A percentile compares a stretch with the other conserved stretches of the same genome.
Conservation (phyloP, 352 stramenopile species). For the Phytophthora pistaciae region DNA sequence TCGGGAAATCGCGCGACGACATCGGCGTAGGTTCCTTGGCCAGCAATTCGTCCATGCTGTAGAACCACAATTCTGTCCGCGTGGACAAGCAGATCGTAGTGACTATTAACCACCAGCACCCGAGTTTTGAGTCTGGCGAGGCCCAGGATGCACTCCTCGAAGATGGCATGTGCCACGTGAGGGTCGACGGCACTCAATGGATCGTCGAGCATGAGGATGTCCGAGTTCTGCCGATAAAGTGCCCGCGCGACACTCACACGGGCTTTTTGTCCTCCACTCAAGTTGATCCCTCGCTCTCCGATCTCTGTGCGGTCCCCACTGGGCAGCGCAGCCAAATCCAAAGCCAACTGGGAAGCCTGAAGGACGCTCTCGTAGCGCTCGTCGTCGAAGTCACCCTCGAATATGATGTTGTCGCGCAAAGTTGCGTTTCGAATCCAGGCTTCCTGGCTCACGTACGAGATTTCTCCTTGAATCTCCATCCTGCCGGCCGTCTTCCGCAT, state of each 20-base stretch:
- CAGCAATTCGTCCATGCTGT: constrained; percentile 70
- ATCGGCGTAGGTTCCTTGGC: constrained; percentile 75
- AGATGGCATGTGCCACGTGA: constrained; percentile 94
- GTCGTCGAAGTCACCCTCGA: constrained; percentile 35
- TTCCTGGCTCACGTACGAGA: constrained; percentile 51
- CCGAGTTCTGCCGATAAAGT: constrained; percentile 83
- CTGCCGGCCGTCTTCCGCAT: constrained; percentile 38
- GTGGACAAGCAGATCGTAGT: constrained; percentile 87
- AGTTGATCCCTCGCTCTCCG: constrained; percentile 95
- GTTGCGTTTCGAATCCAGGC: constrained; percentile 51
- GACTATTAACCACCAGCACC: constrained; percentile 91
- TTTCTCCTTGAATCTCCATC: constrained; percentile 21
- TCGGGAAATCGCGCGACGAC: constrained; percentile 52
- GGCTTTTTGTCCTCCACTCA: constrained; percentile 94
- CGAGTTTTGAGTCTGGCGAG: constrained; percentile 73
- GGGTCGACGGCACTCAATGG: constrained; percentile 94
- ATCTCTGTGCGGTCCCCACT: constrained; percentile 94
- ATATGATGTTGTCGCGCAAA: constrained; percentile 49
- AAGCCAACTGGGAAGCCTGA: constrained; percentile 75
- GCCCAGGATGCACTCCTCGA: constrained; percentile 84
- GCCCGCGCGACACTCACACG: constrained; percentile 87
- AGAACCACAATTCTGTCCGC: constrained; percentile 68
- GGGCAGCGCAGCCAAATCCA: constrained; percentile 89
- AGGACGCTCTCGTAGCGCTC: constrained; percentile 59
- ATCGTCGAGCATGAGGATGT: constrained; percentile 95